Percentiles rank a stretch among this genome's conserved stretches.
These are phyloP conservation scores for Colletotrichum sp. DNA, from an alignment of 2,329 filamentous ascomycete genomes.

Conservation along the genomic window DNA sequence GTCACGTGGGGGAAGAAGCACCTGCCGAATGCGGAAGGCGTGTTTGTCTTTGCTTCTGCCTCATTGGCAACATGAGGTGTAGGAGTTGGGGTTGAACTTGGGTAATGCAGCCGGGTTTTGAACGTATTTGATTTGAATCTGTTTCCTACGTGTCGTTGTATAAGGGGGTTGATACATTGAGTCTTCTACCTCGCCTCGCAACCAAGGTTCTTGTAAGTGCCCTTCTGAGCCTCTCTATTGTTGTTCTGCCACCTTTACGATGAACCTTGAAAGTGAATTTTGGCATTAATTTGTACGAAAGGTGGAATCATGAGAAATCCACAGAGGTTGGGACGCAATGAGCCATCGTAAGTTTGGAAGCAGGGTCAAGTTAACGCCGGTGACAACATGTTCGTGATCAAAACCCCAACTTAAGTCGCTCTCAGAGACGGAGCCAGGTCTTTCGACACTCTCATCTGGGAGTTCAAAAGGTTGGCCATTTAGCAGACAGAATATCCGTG, in stretches of 20 bases:
- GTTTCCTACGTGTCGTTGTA: not conserved
- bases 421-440: no score
- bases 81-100: not conserved
- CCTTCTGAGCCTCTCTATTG: not conserved
- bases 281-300: accelerated
- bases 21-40: not conserved
- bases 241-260: not conserved
- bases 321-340: no score
- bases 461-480: not conserved
- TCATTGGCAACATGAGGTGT: not conserved
- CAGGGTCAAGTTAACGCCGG: no score
- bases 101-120: not conserved
- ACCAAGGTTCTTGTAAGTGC: not conserved
- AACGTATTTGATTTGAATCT: not conserved
- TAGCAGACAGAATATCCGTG: not conserved
- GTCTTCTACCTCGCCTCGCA: no score
- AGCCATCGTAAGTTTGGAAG: no score
- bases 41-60: not conserved
- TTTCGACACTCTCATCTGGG: no score
- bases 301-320: not conserved
- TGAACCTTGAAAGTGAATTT: not conserved
- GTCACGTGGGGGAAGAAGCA: slow-evolving; percentile 1
- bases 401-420: no score
- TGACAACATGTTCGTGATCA: no score
- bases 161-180: not conserved